Conservation (phyloP, 2,329 filamentous ascomycete genomes). For the Pestalotiopsis fici region DNA sequence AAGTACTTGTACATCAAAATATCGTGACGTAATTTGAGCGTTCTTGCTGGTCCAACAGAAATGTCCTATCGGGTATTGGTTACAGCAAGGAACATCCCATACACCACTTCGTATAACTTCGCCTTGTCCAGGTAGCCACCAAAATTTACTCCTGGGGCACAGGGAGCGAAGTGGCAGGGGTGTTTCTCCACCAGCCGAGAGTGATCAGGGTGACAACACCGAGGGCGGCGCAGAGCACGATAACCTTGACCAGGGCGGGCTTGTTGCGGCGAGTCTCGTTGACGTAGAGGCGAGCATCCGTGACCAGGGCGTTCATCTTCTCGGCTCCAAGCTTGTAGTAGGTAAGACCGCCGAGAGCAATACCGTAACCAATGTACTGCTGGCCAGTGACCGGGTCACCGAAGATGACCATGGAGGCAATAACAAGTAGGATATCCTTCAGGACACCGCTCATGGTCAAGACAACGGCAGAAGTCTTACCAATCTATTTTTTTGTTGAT, state of each 20-base stretch:
- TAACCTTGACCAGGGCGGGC: conserved; percentile 19
- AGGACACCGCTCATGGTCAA: conserved; percentile 73
- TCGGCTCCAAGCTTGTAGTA: conserved; percentile 29
- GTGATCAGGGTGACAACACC: neutral
- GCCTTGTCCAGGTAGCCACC: too few species aligned
- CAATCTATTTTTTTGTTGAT: too few species aligned
- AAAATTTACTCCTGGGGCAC: conserved; percentile 3
- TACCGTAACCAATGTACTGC: conserved; percentile 71
- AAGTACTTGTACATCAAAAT: conserved; percentile 1
- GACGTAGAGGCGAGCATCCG: conserved; percentile 18
- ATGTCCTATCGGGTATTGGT: neutral
- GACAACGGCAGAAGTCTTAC: conserved; percentile 73
- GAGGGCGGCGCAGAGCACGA: conserved; percentile 16
- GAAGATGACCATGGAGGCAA: conserved; percentile 68
- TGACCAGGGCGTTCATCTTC: conserved; percentile 24
- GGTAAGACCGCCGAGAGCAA: conserved; percentile 45
- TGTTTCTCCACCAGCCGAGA: conserved; percentile 6
- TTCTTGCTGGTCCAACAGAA: neutral
- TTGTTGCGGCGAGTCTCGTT: conserved; percentile 21
- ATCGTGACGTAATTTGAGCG: neutral
- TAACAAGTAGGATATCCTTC: conserved; percentile 72
- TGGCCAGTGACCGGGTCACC: conserved; percentile 63
- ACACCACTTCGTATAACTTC: neutral
- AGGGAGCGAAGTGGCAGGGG: neutral
- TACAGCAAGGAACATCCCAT: neutral